Percentiles rank a stretch among this genome's conserved stretches.
phyloP scores from a whole-genome alignment of 2,329 filamentous ascomycete species.

The Cladosporium cucumerinum region DNA sequence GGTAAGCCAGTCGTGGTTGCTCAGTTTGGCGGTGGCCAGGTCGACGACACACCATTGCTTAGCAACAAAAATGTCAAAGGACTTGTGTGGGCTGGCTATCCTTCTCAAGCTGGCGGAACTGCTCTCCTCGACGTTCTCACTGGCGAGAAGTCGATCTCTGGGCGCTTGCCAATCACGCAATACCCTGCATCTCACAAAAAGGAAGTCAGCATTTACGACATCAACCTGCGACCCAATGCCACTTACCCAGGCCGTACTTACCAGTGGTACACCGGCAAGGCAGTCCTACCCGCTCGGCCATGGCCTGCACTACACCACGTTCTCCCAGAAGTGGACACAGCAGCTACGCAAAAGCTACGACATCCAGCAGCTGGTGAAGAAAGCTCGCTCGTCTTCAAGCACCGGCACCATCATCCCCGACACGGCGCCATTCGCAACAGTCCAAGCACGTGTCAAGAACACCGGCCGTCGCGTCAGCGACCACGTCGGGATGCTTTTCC shows the following conservation, averaged over 20 bases:
- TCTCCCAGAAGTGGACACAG: slow-evolving; percentile 26
- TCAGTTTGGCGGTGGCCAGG: slow-evolving; percentile 39
- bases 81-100: slow-evolving; percentile 45
- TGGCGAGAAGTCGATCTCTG: slow-evolving; percentile 40
- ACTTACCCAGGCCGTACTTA: slow-evolving; percentile 43
- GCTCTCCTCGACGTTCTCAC: slow-evolving; percentile 44
- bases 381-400: background rate
- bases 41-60: slow-evolving; percentile 41
- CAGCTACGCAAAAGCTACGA: slow-evolving; percentile 29
- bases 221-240: slow-evolving; percentile 37
- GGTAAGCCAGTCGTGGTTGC: slow-evolving; percentile 42
- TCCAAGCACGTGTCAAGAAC: slow-evolving; percentile 38
- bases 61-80: slow-evolving; percentile 40
- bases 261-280: slow-evolving; percentile 41
- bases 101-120: slow-evolving; percentile 42
- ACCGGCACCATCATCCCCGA: background rate
- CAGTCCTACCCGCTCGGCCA: slow-evolving; percentile 44
- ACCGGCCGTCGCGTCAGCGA: slow-evolving; percentile 38
- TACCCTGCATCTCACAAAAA: slow-evolving; percentile 41
- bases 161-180: slow-evolving; percentile 37
- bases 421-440: slow-evolving; percentile 24
- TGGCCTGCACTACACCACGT: slow-evolving; percentile 45
- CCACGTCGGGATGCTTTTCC: slow-evolving; percentile 42
- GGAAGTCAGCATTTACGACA: slow-evolving; percentile 21
- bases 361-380: slow-evolving; percentile 34